Evolutionary conservation across 345 rosid genomes (phyloP), one percentile per base, ranked within the genome.

Genomic region (Viola odorata): DNA sequence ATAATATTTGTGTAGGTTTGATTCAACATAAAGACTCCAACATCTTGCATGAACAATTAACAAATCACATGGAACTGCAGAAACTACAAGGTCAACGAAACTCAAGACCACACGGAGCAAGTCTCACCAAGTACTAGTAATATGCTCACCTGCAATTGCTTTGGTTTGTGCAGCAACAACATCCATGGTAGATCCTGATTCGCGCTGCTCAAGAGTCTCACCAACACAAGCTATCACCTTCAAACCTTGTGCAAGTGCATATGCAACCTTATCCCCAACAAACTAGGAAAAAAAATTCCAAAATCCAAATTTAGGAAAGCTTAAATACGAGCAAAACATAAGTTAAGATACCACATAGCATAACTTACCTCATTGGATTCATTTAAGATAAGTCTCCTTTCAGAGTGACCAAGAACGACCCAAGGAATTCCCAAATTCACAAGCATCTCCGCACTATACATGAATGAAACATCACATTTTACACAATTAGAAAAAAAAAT

Each of bases 381-480:
- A 45, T 74, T 78, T 17, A 89, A 69, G 49, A 89, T 55, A 55
- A 61, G 81, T 61, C 98, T 82, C 69, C 96, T 89, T 64, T 89
- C 96, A 61, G 96, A 92, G 71, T 92, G 98, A 51, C 96, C 96
- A 65, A 91, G 84, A 70, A 91, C 89, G 71, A 91, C 96, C 96
- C 98, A 92, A 8, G 89, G 87, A 75, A 92, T 77, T 41, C 57
- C 76, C 81, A 92, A 72, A 74, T 85, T 84, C 66, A 72, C 79
- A 65, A 92, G 95, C 98, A 92, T 92, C 80, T 92, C 96, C 0
- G 96, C 96, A 69, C 96, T 92, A 71, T 45, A 70, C 37, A 71
- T 14, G 70, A n/a, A 57, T 4, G 36, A 69, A 5, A 64, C 23
- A 16, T 6, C 15, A 39, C 6, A 5, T 59, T 5, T 12, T 4